Evolutionary conservation across 305 asterid genomes (phyloP).

Genomic region (Euphrasia arctica): DNA sequence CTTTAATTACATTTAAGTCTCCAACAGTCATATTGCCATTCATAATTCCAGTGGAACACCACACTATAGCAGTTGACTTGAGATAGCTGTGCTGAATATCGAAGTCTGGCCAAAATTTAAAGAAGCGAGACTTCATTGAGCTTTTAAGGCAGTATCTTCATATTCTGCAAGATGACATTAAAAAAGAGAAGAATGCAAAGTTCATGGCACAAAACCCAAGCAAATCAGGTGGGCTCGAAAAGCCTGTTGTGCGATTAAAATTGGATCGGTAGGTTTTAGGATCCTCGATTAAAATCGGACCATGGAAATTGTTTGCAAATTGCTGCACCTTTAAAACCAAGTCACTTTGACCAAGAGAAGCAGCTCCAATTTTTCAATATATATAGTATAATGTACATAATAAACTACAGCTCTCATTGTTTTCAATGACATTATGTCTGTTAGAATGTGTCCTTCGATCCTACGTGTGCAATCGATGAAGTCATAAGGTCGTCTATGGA

Average conservation of each 20-base stretch:
- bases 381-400: no score
- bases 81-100: constrained; percentile 81
- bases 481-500: no score
- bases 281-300: background rate
- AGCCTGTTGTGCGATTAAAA: no score
- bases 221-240: no score
- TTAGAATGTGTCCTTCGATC: no score
- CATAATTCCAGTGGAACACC: constrained; percentile 89
- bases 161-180: constrained; percentile 58
- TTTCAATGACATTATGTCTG: background rate
- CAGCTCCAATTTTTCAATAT: background rate
- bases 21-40: background rate
- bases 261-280: no score
- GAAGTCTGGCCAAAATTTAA: constrained; percentile 92
- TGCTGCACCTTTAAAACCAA: constrained; percentile 3
- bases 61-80: constrained; percentile 71
- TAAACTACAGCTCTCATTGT: background rate
- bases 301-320: background rate
- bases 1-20: no score
- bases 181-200: no score
- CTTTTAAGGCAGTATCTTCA: constrained; percentile 91
- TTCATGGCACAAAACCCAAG: no score
- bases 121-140: constrained; percentile 88
- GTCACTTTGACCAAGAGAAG: background rate
- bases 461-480: no score